Evolutionary conservation across 2,329 filamentous ascomycete genomes (phyloP), one percentile per base, ranked within the genome.

Genomic region (Aureobasidium pullulans): DNA sequence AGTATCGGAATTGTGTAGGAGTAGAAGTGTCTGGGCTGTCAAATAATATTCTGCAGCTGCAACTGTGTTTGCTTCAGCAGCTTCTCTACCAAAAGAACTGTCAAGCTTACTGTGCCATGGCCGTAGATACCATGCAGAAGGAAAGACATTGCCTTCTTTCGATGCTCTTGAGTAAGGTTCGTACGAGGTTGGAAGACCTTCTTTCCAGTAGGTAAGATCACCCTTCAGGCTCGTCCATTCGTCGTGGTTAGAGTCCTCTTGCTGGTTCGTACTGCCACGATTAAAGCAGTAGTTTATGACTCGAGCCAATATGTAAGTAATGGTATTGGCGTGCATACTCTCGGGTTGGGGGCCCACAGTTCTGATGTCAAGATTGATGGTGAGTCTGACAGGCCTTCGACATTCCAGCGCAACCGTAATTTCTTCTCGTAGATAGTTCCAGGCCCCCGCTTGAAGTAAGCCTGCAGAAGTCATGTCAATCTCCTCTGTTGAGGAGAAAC

Each of bases 381-480:
- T 47, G 3, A 61, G 49, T 2, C 54, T 56, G 9, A 54, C 39
- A 15, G 54, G 37, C n/a, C 48, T n/a, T 34, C 16, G 56, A 23
- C 74, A 75, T 6, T 69, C 65, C 0, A 81, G 64, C n/a, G 77
- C 77, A n/a, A 79, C 77, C 0, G 79, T 80, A n/a, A 81, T 80
- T 39, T 81, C 77, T 64, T 81, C 77, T 1, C 78, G 72, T 0
- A 81, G 70, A 57, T 79, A 79, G 61, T 81, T 81, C 78, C 77
- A 81, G 58, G 77, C 77, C 0, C 77, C 77, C 1, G 77, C 73
- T 3, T 69, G 69, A 1, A 73, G 62, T 0, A 80, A 63, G 0
- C 69, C 69, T 2, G 66, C 60, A 0, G 65, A 63, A 1, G 65
- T 42, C 31, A 61, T 49, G 0, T 66, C 62, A 3, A 66, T 57